Evolutionary conservation across 2,329 filamentous ascomycete genomes (phyloP), one percentile per base, ranked within the genome.

Genomic region (Neurospora sp.): DNA sequence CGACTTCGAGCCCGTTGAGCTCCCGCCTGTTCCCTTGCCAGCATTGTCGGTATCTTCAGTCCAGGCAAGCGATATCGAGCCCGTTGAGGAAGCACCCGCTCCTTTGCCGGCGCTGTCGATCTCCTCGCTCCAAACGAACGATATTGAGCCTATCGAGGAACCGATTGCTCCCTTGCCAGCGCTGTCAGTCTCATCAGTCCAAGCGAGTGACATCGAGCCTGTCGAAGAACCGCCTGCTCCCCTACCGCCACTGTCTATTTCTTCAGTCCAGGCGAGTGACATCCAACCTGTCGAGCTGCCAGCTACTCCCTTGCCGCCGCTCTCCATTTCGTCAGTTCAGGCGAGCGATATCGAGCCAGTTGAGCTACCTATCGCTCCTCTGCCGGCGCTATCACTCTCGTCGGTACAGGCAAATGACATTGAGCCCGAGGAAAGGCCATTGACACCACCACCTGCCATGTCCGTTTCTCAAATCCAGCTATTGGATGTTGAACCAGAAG

Each of bases 21-120:
- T 12, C 70, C 76, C 33, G 39, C 70, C 37, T 70, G 11, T 52
- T 40, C 73, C 75, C 8, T 33, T 73, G 40, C 69, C 70, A 5
- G 28, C 73, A 8, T 72, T 84, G 28, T 78, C 75, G 0, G 73
- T 83, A 41, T 83, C 82, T 2, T 73, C 77, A 1, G 78, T 83
- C 66, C 69, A 77, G 23, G 72, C 78, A 3, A 75, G 82, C 72
- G 75, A 73, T 62, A 75, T 77, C 39, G 76, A 74, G 71, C 73
- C 74, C 69, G 10, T 73, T 46, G 19, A 72, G 67, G 67, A 67
- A 71, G 28, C 74, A 69, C 68, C 67, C 69, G 8, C 52, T 67
- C 62, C 71, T 19, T 71, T 72, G 11, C 68, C 73, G 8, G 43
- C 67, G 6, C 72, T 79, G 43, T 72, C 72, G 4, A 43, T 78